Percentiles rank a stretch among this genome's conserved stretches.
Conservation (phyloP, 2,329 filamentous ascomycete species). For the Ceratocystiopsis brevicomis region DNA sequence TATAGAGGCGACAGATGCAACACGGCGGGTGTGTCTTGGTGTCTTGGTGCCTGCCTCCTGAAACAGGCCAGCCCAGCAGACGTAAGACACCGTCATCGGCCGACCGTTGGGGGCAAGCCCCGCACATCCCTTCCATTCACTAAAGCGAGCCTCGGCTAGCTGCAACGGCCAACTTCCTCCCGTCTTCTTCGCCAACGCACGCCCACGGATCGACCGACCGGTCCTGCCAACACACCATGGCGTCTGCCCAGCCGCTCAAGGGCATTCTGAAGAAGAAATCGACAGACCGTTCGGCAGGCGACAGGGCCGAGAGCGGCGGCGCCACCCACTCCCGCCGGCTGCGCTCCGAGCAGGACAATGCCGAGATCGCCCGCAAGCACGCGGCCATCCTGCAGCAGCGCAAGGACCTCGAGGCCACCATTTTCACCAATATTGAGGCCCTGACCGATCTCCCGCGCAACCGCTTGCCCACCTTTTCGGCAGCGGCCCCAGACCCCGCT, state of each 20-base stretch:
- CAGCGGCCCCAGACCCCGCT: slow-evolving; percentile 31
- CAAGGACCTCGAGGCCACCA: slow-evolving; percentile 57
- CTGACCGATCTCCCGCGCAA: slow-evolving; percentile 42
- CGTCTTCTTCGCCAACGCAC: no score
- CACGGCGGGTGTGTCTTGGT: no score
- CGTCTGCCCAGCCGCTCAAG: slow-evolving; percentile 25
- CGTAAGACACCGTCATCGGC: no score
- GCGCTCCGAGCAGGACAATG: slow-evolving; percentile 23
- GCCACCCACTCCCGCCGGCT: slow-evolving; percentile 12
- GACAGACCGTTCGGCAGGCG: slow-evolving; percentile 14
- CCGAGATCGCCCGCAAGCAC: slow-evolving; percentile 58
- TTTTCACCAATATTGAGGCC: slow-evolving; percentile 51
- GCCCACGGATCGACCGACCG: no score
- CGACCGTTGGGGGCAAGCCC: no score
- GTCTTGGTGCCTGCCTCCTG: no score
- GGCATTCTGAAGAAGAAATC: slow-evolving; percentile 46
- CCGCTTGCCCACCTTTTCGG: slow-evolving; percentile 15
- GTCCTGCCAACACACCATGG: slow-evolving; percentile 23
- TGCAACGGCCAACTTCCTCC: no score
- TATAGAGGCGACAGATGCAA: no score
- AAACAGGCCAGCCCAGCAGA: no score
- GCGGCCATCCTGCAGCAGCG: slow-evolving; percentile 66
- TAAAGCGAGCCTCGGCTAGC: no score
- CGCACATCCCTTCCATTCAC: no score
- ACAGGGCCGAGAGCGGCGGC: neutral